Evolutionary conservation across 495 filamentous ascomycete genomes (phyloP).

Genomic region (Aspergillus olivimuriae): DNA sequence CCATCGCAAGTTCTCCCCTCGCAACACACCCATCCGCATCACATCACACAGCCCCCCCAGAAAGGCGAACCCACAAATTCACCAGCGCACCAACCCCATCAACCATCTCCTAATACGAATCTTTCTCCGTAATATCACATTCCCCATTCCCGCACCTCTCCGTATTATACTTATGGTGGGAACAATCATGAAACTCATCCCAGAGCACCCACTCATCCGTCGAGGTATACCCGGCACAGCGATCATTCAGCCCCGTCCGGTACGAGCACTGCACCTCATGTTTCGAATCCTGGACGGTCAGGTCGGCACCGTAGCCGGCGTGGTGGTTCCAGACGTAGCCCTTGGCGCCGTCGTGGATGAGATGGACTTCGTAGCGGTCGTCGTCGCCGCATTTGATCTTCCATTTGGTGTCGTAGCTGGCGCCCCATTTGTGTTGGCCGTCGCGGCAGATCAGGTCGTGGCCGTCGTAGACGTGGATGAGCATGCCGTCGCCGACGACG

Average conservation of each 20-base stretch:
- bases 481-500: background rate
- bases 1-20: too few relatives aligned
- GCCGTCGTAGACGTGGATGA: background rate
- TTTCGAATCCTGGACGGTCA: background rate
- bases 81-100: too few relatives aligned
- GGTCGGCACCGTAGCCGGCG: background rate
- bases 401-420: background rate
- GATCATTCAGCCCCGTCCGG: background rate
- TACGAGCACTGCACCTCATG: background rate
- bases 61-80: background rate
- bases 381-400: background rate
- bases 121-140: background rate
- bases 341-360: background rate
- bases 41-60: background rate
- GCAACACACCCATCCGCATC: background rate
- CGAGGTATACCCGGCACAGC: background rate
- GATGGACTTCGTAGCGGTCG: background rate
- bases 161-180: background rate
- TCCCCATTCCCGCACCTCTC: background rate
- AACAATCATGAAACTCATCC: background rate
- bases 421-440: background rate
- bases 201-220: background rate
- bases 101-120: background rate
- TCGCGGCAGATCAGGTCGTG: background rate
- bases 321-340: background rate